A percentile compares a stretch with the other conserved stretches of the same genome.
These are phyloP conservation scores for Candida railenensis DNA, from an alignment of 805 yeast species.

Conservation along the genomic window DNA sequence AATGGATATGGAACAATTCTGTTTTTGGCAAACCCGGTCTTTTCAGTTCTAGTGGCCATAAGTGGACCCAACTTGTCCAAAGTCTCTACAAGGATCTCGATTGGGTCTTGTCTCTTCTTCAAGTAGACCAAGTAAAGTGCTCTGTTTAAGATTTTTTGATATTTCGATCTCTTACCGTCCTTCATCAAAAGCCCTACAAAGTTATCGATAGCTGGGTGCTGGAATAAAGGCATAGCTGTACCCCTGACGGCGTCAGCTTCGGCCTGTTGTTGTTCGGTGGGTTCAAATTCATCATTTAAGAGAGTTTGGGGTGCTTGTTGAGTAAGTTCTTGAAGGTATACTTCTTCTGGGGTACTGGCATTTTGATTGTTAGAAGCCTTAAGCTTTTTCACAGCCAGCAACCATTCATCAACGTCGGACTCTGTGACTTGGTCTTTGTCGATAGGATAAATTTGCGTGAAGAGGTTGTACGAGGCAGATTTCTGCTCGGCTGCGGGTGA, in stretches of 20 bases:
- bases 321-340: slow-evolving; percentile 38
- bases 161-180: slow-evolving; percentile 82
- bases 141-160: slow-evolving; percentile 67
- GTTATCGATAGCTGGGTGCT: slow-evolving; percentile 72
- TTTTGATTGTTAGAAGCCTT: slow-evolving; percentile 32
- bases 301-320: slow-evolving; percentile 35
- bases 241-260: slow-evolving; percentile 51
- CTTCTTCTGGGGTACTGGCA: slow-evolving; percentile 28
- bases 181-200: slow-evolving; percentile 89
- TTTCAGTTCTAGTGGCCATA: slow-evolving; percentile 70
- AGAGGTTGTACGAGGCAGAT: slow-evolving; percentile 14
- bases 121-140: slow-evolving; percentile 80
- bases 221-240: slow-evolving; percentile 56
- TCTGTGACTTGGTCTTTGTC: slow-evolving; percentile 37
- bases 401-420: slow-evolving; percentile 46
- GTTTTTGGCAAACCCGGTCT: slow-evolving; percentile 84
- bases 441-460: slow-evolving; percentile 38
- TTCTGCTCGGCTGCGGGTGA: neutral
- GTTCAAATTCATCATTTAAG: slow-evolving; percentile 43
- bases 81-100: slow-evolving; percentile 67
- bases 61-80: slow-evolving; percentile 84
- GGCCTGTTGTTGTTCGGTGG: slow-evolving; percentile 62
- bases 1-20: slow-evolving; percentile 80
- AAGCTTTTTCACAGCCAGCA: slow-evolving; percentile 41
- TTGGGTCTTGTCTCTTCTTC: slow-evolving; percentile 76